Conservation (phyloP, 2,329 filamentous ascomycete genomes). For the Ophiostoma perfectum region DNA sequence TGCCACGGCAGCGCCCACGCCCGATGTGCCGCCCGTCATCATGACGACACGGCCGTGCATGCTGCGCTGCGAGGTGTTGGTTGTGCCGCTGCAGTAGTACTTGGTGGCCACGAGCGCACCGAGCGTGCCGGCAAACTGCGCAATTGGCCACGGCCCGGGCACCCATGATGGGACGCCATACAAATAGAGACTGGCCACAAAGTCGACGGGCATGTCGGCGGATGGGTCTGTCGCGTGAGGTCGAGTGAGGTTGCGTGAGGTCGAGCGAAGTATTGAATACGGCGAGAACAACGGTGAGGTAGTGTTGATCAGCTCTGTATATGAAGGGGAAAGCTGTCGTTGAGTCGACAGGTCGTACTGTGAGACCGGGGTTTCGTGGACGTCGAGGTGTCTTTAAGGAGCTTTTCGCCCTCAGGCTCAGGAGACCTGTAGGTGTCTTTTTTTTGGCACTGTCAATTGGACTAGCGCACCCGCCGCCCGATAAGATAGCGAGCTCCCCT, state of each 20-base stretch:
- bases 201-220: conserved; percentile 47
- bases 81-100: conserved; percentile 68
- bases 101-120: conserved; percentile 51
- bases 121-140: conserved; percentile 37
- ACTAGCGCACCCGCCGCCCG: neutral
- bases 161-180: conserved; percentile 49
- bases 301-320: neutral
- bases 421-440: conserved; percentile 13
- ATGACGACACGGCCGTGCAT: conserved; percentile 94
- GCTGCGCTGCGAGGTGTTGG: conserved; percentile 68
- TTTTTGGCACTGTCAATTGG: conserved; percentile 13
- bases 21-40: conserved; percentile 90
- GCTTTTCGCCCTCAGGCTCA: conserved; percentile 1
- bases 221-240: neutral
- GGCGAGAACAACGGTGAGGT: neutral
- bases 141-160: conserved; percentile 40
- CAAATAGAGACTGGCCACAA: conserved; percentile 43
- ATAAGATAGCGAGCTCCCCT: conserved; percentile 20
- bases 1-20: conserved; percentile 75
- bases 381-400: neutral
- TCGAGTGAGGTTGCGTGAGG: too few species aligned
- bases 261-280: too few species aligned
- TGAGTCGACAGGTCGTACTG: too few species aligned
- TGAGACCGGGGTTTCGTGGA: too few species aligned
- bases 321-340: neutral